These are phyloP conservation scores for Kodamaea kakaduensis DNA, from an alignment of 805 yeast species.

Conservation along the genomic window DNA sequence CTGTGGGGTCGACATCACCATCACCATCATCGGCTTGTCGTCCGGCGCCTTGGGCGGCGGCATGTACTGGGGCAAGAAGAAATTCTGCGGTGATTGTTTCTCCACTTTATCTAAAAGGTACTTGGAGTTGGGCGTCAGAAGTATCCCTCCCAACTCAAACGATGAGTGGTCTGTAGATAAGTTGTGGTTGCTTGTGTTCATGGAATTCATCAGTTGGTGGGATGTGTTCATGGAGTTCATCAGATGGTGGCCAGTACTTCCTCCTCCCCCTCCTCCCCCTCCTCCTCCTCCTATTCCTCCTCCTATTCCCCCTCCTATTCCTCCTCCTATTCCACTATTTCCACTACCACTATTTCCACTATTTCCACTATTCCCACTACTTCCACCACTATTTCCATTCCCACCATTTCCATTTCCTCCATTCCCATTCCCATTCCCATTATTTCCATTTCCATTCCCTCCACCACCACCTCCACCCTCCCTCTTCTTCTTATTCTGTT, in stretches of 20 bases:
- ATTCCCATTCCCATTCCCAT: background rate
- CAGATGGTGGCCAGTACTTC: background rate
- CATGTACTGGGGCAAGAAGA: constrained; percentile 10
- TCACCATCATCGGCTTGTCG: constrained; percentile 17
- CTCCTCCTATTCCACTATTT: no score
- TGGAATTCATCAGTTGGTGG: constrained; percentile 8
- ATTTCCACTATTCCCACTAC: no score
- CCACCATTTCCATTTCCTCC: no score
- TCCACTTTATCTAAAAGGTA: constrained; percentile 38
- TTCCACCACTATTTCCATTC: no score
- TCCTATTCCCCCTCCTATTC: no score
- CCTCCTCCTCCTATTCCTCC: no score
- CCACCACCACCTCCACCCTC: no score
- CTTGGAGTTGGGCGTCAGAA: constrained; percentile 40
- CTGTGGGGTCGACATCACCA: constrained; percentile 44
- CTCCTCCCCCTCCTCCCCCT: no score
- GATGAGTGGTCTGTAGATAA: constrained; percentile 38
- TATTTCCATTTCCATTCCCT: no score
- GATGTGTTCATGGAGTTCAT: background rate
- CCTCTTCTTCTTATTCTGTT: constrained; percentile 11
- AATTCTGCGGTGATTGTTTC: constrained; percentile 31
- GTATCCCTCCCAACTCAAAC: constrained; percentile 33
- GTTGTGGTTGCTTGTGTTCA: constrained; percentile 34
- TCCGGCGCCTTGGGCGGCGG: constrained; percentile 21
- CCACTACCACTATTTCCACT: no score